Evolutionary conservation across 805 yeast genomes (phyloP).

Genomic region (Pichia occidentalis): DNA sequence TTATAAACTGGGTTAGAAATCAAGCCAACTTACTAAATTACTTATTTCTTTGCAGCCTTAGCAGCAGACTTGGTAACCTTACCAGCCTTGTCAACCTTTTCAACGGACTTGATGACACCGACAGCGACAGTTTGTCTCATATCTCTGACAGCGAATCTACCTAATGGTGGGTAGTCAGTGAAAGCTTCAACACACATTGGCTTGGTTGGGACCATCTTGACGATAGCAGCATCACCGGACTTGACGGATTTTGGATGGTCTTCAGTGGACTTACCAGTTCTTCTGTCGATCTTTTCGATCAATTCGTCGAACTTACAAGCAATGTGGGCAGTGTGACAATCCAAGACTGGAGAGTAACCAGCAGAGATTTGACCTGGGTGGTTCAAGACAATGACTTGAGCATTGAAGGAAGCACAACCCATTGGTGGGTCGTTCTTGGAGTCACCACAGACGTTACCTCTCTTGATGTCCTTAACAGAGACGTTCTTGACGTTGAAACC

Average conservation of each 20-base stretch:
- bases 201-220: conserved; percentile 80
- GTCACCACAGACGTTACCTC: conserved; percentile 93
- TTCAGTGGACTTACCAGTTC: conserved; percentile 88
- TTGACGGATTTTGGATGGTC: conserved; percentile 88
- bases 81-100: conserved; percentile 76
- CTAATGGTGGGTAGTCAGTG: conserved; percentile 93
- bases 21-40: conserved; percentile 12
- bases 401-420: conserved; percentile 64
- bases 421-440: conserved; percentile 83
- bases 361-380: conserved; percentile 89
- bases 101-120: conserved; percentile 97
- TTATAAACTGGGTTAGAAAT: conserved; percentile 1
- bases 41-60: conserved; percentile 72
- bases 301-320: conserved; percentile 85
- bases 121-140: conserved; percentile 99
- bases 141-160: conserved; percentile 98
- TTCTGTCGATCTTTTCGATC: conserved; percentile 80
- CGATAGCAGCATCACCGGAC: conserved; percentile 95
- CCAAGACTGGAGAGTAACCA: conserved; percentile 88
- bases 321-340: conserved; percentile 90
- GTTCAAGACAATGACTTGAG: conserved; percentile 83
- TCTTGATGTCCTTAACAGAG: conserved; percentile 81
- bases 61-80: conserved; percentile 96
- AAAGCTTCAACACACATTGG: conserved; percentile 94
- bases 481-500: conserved; percentile 90